Percentiles rank a stretch among this genome's conserved stretches.
Evolutionary conservation across 257 asterid genomes (phyloP).

Genomic region (Cruciata laevipes): DNA sequence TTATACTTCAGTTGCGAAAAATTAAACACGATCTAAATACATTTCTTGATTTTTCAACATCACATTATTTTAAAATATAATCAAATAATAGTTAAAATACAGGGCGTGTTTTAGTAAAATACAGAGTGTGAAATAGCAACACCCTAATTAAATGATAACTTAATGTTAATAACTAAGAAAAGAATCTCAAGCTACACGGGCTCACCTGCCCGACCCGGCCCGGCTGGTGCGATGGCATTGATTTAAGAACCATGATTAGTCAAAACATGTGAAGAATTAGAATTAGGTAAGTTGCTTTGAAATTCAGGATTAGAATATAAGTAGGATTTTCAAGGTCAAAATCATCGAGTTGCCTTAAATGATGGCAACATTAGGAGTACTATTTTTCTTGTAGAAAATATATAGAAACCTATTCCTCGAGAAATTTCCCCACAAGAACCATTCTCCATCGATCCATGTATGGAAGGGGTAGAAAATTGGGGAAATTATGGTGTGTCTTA

Average conservation of each 20-base stretch:
- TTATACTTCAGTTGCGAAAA: no score
- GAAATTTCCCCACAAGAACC: background rate
- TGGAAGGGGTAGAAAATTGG: no score
- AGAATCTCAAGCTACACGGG: background rate
- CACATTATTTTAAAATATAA: no score
- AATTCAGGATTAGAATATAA: no score
- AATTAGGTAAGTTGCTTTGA: background rate
- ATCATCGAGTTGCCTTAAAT: background rate
- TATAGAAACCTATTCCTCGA: background rate
- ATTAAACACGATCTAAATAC: no score
- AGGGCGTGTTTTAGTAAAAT: no score
- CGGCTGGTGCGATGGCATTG: background rate
- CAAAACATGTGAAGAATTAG: background rate
- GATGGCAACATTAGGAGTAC: background rate
- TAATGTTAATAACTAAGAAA: background rate
- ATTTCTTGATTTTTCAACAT: no score
- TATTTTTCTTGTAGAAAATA: background rate
- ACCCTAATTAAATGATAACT: no score
- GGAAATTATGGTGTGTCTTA: no score
- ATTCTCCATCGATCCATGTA: no score
- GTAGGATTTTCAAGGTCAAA: conserved; percentile 1
- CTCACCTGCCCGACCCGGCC: conserved; percentile 6
- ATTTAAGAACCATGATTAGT: background rate
- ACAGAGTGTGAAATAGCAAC: no score
- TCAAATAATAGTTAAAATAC: no score